A percentile compares a stretch with the other conserved stretches of the same genome.
These are phyloP conservation scores for Theobroma grandiflorum DNA, from an alignment of 441 rosid genomes.

Conservation along the genomic window DNA sequence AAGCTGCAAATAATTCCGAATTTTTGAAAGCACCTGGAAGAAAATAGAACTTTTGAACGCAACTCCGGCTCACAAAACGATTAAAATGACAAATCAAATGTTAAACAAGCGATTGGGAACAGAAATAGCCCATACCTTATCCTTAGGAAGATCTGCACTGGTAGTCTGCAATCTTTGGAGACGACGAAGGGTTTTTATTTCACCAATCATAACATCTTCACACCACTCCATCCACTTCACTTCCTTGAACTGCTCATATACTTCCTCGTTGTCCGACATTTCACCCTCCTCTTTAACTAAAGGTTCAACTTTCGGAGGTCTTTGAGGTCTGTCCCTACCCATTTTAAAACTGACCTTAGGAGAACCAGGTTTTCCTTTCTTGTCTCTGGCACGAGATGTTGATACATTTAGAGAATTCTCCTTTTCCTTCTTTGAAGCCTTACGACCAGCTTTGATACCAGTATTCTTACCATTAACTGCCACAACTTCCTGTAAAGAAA, in stretches of 20 bases:
- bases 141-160: constrained; percentile 97
- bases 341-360: constrained; percentile 43
- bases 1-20: constrained; percentile 91
- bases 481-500: constrained; percentile 72
- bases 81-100: background rate
- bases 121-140: constrained; percentile 55
- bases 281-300: constrained; percentile 98
- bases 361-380: constrained; percentile 62
- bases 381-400: constrained; percentile 52
- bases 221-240: constrained; percentile 99
- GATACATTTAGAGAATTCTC: constrained; percentile 54
- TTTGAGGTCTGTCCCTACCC: constrained; percentile 62
- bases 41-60: constrained; percentile 5
- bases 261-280: constrained; percentile 95
- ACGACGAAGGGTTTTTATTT: constrained; percentile 83
- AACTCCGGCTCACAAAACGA: constrained; percentile 18
- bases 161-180: constrained; percentile 90
- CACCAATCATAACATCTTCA: constrained; percentile 86
- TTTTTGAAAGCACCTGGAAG: constrained; percentile 87
- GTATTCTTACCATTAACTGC: constrained; percentile 77
- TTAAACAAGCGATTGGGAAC: background rate
- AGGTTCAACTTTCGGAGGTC: constrained; percentile 70
- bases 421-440: constrained; percentile 71
- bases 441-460: constrained; percentile 71
- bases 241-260: constrained; percentile 95